Evolutionary conservation across 495 filamentous ascomycete genomes (phyloP).

Genomic region (Lepidopterella palustris): DNA sequence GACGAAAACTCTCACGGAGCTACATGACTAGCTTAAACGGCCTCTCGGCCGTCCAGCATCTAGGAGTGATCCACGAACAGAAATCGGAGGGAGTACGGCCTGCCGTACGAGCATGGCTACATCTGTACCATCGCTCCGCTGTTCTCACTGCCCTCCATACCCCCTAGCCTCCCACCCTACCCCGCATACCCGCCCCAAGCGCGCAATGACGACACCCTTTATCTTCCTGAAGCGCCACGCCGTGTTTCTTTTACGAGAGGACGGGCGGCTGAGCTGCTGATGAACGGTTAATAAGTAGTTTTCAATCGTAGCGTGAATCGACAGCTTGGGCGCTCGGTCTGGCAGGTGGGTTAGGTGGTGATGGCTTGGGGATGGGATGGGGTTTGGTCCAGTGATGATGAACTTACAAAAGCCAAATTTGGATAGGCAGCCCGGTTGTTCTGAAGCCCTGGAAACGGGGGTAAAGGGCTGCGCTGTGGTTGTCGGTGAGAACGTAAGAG

Average conservation of each 20-base stretch:
- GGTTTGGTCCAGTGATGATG: constrained; percentile 5
- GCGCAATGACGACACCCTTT: background rate
- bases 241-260: background rate
- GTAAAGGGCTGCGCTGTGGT: background rate
- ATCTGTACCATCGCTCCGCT: no score
- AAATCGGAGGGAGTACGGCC: background rate
- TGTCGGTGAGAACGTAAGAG: constrained; percentile 13
- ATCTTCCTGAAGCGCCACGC: background rate
- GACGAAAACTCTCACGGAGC: constrained; percentile 2
- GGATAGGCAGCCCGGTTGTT: background rate
- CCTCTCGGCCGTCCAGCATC: background rate
- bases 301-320: constrained; percentile 5
- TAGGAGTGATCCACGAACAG: constrained; percentile 2
- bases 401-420: constrained; percentile 13
- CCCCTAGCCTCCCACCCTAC: background rate
- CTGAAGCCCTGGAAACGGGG: background rate
- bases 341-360: background rate
- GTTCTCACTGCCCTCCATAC: background rate
- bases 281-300: constrained; percentile 1
- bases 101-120: background rate
- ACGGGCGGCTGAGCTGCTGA: background rate
- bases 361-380: background rate
- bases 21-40: background rate
- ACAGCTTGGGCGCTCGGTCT: background rate
- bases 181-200: background rate